Conservation (phyloP, 73 alveolate genomes). For the Effrenium voratum region DNA sequence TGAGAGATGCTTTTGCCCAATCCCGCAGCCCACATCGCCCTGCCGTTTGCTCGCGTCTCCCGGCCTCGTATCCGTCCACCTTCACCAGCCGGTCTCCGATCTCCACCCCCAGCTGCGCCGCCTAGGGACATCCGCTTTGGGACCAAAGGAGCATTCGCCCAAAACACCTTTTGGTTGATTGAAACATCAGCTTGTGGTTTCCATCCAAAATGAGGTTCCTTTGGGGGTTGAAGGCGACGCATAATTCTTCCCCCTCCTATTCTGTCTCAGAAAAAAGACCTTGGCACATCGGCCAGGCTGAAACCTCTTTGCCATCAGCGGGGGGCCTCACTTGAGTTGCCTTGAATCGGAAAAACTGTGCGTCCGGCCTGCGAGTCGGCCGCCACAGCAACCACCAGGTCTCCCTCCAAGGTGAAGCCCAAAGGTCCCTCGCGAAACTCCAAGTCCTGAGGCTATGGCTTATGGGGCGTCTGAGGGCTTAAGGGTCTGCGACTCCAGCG, state of each 20-base stretch:
- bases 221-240: not conserved
- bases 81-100: conserved; percentile 71
- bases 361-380: conserved; percentile 26
- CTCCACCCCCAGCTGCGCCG: conserved; percentile 62
- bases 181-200: no score
- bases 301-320: no score
- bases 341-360: no score
- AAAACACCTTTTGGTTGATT: not conserved
- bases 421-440: conserved; percentile 64
- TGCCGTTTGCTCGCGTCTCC: no score
- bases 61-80: conserved; percentile 73
- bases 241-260: no score
- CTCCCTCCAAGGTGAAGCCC: conserved; percentile 88
- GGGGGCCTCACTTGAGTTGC: no score
- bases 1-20: no score
- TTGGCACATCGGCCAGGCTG: no score
- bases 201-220: not conserved
- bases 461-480: not conserved
- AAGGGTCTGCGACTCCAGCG: not conserved
- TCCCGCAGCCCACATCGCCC: no score
- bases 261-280: not conserved
- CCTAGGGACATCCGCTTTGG: conserved; percentile 7
- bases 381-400: conserved; percentile 60
- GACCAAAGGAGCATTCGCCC: not conserved
- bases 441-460: conserved; percentile 1